phyloP scores from a whole-genome alignment of 257 asterid genomes.

The Fraxinus americana region DNA sequence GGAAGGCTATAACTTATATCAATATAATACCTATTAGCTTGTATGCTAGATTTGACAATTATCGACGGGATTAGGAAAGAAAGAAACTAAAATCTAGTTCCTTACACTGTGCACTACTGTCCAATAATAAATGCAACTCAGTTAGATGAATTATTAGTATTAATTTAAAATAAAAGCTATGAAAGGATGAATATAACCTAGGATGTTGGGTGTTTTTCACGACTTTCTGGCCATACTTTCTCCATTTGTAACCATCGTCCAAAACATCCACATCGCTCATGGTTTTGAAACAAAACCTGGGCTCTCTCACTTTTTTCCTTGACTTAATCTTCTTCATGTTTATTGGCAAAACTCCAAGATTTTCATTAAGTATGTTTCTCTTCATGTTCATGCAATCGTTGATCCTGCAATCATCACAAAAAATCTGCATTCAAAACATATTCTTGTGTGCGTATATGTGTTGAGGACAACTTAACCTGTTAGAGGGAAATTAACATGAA shows the following conservation, averaged over 20 bases:
- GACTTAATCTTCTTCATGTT: constrained; percentile 77
- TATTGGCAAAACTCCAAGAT: constrained; percentile 54
- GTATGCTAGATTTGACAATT: no score
- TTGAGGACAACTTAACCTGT: no score
- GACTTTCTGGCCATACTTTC: constrained; percentile 95
- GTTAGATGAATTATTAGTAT: background rate
- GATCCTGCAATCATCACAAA: background rate
- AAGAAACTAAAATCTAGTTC: background rate
- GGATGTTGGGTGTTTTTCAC: constrained; percentile 98
- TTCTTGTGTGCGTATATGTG: background rate
- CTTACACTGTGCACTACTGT: background rate
- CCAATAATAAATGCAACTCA: background rate
- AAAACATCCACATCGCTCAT: constrained; percentile 89
- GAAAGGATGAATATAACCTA: constrained; percentile 43
- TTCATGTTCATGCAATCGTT: background rate
- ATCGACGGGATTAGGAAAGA: no score
- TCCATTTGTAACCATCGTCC: constrained; percentile 98
- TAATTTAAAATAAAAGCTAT: background rate
- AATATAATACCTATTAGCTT: no score
- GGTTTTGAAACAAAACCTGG: constrained; percentile 94
- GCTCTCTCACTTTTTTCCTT: constrained; percentile 88
- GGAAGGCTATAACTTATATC: no score
- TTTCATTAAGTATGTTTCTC: background rate
- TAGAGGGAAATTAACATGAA: no score
- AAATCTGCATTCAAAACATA: background rate